These are phyloP conservation scores for Dryas drummondii DNA, from an alignment of 306 rosid genomes.

Conservation along the genomic window DNA sequence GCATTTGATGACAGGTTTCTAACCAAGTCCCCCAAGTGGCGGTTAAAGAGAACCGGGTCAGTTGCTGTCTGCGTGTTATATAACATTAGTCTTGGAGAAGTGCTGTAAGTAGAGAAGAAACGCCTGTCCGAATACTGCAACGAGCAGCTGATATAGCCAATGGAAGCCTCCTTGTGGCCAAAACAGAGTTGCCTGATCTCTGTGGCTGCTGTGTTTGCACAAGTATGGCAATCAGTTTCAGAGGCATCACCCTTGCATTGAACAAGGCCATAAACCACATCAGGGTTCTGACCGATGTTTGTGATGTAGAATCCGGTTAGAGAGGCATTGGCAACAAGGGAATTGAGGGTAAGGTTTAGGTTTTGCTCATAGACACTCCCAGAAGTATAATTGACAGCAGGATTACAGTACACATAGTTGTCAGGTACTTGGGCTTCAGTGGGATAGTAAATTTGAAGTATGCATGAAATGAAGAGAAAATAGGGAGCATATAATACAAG, in stretches of 20 bases:
- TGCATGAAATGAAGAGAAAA: constrained; percentile 18
- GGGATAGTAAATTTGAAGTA: constrained; percentile 28
- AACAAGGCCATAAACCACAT: constrained; percentile 28
- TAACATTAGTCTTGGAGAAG: neutral
- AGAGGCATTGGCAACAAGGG: constrained; percentile 27
- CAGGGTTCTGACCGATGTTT: constrained; percentile 14
- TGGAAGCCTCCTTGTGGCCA: constrained; percentile 31
- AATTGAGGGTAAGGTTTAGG: constrained; percentile 23
- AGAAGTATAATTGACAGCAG: constrained; percentile 24
- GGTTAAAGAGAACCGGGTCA: constrained; percentile 10
- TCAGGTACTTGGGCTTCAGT: constrained; percentile 9
- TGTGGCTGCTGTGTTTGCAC: constrained; percentile 24
- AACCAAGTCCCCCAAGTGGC: constrained; percentile 11
- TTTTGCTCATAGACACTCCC: constrained; percentile 31
- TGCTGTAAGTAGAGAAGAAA: constrained; percentile 17
- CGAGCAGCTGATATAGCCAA: constrained; percentile 10
- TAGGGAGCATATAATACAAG: constrained; percentile 12
- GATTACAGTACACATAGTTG: neutral
- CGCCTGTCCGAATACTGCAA: constrained; percentile 23
- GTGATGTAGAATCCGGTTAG: constrained; percentile 17
- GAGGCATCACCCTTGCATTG: constrained; percentile 30
- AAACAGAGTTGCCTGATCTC: constrained; percentile 19
- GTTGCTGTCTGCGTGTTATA: neutral
- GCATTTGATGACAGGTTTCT: constrained; percentile 15
- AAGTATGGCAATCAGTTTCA: constrained; percentile 20